Evolutionary conservation across 1,284 basidiomycete species (phyloP).

Genomic region (Fomitopsis schrenkii): DNA sequence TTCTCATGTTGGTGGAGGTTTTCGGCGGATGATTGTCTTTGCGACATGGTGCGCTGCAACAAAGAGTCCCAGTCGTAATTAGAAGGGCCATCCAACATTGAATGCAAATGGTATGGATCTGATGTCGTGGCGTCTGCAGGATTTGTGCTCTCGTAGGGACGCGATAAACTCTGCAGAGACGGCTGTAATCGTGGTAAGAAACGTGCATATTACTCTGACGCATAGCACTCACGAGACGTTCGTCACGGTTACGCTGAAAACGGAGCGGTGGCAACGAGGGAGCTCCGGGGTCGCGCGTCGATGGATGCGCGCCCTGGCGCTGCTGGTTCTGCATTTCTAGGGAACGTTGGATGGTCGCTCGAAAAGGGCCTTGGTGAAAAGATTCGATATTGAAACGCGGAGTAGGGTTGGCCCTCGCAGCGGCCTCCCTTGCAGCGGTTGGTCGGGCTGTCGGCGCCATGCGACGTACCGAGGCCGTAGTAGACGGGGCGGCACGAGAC

Average conservation of each 20-base stretch:
- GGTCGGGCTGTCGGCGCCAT: neutral
- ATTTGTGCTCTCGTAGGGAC: neutral
- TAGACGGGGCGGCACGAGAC: neutral
- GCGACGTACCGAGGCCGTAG: neutral
- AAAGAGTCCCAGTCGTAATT: neutral
- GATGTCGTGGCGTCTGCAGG: neutral
- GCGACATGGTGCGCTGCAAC: neutral
- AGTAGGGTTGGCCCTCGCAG: neutral
- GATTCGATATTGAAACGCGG: constrained; percentile 12
- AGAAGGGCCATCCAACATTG: neutral
- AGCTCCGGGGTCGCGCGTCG: neutral
- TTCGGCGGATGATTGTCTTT: neutral
- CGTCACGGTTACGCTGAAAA: neutral
- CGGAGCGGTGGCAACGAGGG: constrained; percentile 1
- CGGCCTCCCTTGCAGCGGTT: neutral
- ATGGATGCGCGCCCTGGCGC: neutral
- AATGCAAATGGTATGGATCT: neutral
- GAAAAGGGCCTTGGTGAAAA: constrained; percentile 20
- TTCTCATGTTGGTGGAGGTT: neutral
- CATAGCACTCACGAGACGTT: neutral
- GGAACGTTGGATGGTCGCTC: constrained; percentile 17
- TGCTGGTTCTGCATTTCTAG: constrained; percentile 7
- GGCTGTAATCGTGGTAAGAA: neutral
- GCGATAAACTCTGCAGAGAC: neutral
- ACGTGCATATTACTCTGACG: neutral